Evolutionary conservation across 108 stramenopile species (phyloP).

Genomic region (Seminavis robusta): DNA sequence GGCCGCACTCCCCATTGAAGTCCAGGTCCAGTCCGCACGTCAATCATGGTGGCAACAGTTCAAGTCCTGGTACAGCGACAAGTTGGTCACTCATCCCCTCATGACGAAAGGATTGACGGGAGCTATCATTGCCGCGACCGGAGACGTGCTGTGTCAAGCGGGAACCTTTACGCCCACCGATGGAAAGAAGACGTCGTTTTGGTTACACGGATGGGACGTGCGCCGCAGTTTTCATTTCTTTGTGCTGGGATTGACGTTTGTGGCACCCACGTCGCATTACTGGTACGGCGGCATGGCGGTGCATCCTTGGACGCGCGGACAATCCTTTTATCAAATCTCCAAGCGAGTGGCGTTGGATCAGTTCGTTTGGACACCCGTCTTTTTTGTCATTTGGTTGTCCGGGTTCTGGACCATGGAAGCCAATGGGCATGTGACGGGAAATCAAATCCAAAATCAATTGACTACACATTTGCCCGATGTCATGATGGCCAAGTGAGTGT

Average conservation of each 20-base stretch:
- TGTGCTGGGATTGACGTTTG: slow-evolving; percentile 55
- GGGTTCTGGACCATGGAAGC: slow-evolving; percentile 56
- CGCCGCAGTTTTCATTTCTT: slow-evolving; percentile 49
- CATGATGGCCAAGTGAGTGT: slow-evolving; percentile 58
- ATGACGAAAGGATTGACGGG: slow-evolving; percentile 63
- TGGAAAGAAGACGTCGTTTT: no score
- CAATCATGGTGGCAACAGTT: no score
- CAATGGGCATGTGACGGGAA: slow-evolving; percentile 18
- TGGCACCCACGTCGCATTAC: slow-evolving; percentile 63
- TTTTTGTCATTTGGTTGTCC: slow-evolving; percentile 57
- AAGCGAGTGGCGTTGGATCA: slow-evolving; percentile 64
- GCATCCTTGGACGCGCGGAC: no score
- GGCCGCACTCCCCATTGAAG: no score
- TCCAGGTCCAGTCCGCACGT: no score
- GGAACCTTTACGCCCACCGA: no score
- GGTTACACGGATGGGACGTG: slow-evolving; percentile 37
- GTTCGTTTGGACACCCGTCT: slow-evolving; percentile 57
- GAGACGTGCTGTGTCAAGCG: slow-evolving; percentile 73
- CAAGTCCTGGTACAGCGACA: slow-evolving; percentile 55
- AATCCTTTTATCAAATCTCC: slow-evolving; percentile 12
- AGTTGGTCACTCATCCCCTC: slow-evolving; percentile 60
- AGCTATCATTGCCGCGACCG: slow-evolving; percentile 56
- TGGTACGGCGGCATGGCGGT: no score
- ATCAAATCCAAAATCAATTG: slow-evolving; percentile 19
- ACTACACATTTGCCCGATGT: slow-evolving; percentile 33